Evolutionary conservation across 306 rosid genomes (phyloP), one percentile per base, ranked within the genome.

Genomic region (Gastrolobium bilobum): DNA sequence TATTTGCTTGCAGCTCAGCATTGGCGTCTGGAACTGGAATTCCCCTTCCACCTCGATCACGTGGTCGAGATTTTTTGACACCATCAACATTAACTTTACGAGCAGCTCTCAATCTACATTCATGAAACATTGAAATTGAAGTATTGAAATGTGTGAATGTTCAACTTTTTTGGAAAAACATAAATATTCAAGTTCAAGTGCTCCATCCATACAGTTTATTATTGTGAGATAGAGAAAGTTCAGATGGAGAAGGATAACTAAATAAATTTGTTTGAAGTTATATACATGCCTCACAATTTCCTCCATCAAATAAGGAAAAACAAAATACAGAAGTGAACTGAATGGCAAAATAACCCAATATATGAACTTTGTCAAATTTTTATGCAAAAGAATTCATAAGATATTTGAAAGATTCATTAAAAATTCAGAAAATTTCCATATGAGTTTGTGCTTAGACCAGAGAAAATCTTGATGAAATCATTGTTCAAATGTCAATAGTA

Each of bases 1-100:
- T 90, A 75, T 96, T 96, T 77, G 89, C 90, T 84, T 93, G 99
- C 84, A 93, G 89, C 84, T 96, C 99, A 35, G 99, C 98, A 83
- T 96, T 90, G 61, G 97, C 99, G 68, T 91, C 98, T 66, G 91
- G 98, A 81, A 86, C 94, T 30, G 98, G 91, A 80, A 90, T 77
- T 79, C 91, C 97, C 84, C 98, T 90, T n/a, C 84, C 87, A 71
- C 76, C 83, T 75, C 98, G 89, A 37, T 96, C 97, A 1, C 97
- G 96, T 13, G 94, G 85, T n/a, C 97, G 93, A 40, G 97, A 86
- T 85, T 85, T 90, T 93, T 88, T 93, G 53, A 84, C 92, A 62
- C 93, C 94, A 20, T 91, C 96, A 59, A 85, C 97, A 80, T 91
- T 91, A 68, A 87, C 77, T 89, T 90, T 91, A 34, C 98, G 90